These are phyloP conservation scores for Phytophthora crassamura DNA, from an alignment of 352 stramenopile species.

Conservation along the genomic window DNA sequence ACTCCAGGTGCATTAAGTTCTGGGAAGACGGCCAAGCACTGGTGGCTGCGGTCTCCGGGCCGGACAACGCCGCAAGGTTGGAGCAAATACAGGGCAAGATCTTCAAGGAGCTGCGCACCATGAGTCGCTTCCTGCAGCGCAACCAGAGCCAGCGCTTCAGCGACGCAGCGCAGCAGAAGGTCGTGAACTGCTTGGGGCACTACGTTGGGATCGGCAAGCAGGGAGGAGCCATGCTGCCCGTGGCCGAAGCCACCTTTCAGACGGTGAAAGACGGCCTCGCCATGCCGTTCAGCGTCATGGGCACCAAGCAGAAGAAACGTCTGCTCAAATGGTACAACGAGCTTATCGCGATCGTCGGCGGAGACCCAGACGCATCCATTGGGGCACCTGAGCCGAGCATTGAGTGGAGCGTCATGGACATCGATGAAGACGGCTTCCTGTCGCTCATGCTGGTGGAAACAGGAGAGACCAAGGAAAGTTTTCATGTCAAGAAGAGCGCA, in stretches of 20 bases:
- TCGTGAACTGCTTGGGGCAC: conserved; percentile 69
- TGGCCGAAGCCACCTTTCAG: conserved; percentile 67
- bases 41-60: conserved; percentile 32
- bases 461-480: conserved; percentile 72
- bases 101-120: conserved; percentile 74
- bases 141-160: conserved; percentile 84
- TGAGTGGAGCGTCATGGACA: conserved; percentile 72
- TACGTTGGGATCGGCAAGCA: conserved; percentile 77
- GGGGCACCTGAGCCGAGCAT: conserved; percentile 22
- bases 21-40: conserved; percentile 76
- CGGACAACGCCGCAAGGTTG: conserved; percentile 29
- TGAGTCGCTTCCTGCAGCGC: conserved; percentile 79
- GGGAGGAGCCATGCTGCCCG: conserved; percentile 44
- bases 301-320: conserved; percentile 84
- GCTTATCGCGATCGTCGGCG: conserved; percentile 62
- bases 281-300: conserved; percentile 86
- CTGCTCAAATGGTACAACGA: conserved; percentile 90
- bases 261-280: conserved; percentile 82
- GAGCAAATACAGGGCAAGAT: conserved; percentile 56
- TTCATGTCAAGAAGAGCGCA: conserved; percentile 69
- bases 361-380: conserved; percentile 46
- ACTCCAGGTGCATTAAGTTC: conserved; percentile 77
- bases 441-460: conserved; percentile 70
- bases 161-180: conserved; percentile 81
- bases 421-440: conserved; percentile 81